phyloP scores from a whole-genome alignment of 73 alveolate genomes.

The Breviolum minutum region DNA sequence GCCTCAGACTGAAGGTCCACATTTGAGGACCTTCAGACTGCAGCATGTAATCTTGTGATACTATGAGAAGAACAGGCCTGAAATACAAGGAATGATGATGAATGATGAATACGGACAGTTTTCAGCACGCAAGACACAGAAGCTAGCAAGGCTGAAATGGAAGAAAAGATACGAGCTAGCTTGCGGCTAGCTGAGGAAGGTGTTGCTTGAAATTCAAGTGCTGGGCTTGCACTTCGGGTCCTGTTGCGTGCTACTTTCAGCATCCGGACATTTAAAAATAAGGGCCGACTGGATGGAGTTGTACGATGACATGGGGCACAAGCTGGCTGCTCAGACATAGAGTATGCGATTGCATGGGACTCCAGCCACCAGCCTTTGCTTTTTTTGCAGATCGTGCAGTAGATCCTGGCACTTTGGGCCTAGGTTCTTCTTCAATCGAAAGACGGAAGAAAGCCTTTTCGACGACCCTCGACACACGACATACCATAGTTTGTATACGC shows the following conservation, averaged over 20 bases:
- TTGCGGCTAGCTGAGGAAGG: constrained; percentile 1
- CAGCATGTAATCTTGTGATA: background rate
- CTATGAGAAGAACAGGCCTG: background rate
- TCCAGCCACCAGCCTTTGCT: background rate
- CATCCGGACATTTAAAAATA: background rate
- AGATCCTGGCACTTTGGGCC: background rate
- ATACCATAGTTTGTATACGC: constrained; percentile 70
- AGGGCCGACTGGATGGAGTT: constrained; percentile 94
- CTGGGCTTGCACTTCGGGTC: background rate
- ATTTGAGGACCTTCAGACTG: background rate
- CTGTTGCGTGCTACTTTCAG: background rate
- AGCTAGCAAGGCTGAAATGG: constrained; percentile 61
- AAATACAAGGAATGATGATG: background rate
- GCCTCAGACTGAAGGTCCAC: background rate
- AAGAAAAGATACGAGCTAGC: constrained; percentile 74
- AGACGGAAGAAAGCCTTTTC: constrained; percentile 83
- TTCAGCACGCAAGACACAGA: background rate
- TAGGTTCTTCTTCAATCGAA: constrained; percentile 81
- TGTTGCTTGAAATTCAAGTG: background rate
- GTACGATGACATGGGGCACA: constrained; percentile 66
- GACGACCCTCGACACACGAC: constrained; percentile 88
- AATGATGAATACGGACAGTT: background rate
- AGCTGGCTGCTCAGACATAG: background rate
- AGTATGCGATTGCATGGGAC: background rate
- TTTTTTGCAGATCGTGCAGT: background rate